phyloP scores from a whole-genome alignment of 2,329 filamentous ascomycete species.

The Aureobasidium sp. region DNA sequence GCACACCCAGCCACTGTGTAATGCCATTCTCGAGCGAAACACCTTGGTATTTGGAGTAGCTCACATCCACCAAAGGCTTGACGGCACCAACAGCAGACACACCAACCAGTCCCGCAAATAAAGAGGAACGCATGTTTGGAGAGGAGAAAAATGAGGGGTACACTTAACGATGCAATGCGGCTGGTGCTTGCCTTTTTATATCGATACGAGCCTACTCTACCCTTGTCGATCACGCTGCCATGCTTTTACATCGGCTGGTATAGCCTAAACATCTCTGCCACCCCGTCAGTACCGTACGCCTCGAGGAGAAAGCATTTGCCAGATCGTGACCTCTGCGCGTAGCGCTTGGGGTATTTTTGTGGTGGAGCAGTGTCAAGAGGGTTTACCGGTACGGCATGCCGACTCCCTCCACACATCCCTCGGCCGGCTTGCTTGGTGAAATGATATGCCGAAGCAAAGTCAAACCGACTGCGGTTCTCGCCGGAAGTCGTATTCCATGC shows the following conservation, averaged over 20 bases:
- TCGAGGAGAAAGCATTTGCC: not conserved
- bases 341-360: not conserved
- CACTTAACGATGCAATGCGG: not conserved
- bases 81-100: conserved; percentile 25
- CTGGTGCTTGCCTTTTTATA: not conserved
- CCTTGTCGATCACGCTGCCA: not conserved
- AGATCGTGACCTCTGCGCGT: not conserved
- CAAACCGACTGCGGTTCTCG: too few species aligned
- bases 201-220: not conserved
- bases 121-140: not conserved
- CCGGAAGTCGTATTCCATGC: too few species aligned
- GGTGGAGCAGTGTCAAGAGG: not conserved
- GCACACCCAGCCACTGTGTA: conserved; percentile 66
- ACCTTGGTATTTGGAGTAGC: conserved; percentile 62
- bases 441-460: too few species aligned
- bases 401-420: not conserved
- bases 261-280: not conserved
- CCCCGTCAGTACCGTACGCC: not conserved
- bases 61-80: conserved; percentile 50
- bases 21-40: conserved; percentile 49
- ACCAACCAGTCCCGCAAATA: not conserved
- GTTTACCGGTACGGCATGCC: not conserved
- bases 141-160: not conserved
- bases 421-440: not conserved
- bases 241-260: not conserved